phyloP scores from a whole-genome alignment of 495 filamentous ascomycete genomes.

The Aspergillus panamensis region DNA sequence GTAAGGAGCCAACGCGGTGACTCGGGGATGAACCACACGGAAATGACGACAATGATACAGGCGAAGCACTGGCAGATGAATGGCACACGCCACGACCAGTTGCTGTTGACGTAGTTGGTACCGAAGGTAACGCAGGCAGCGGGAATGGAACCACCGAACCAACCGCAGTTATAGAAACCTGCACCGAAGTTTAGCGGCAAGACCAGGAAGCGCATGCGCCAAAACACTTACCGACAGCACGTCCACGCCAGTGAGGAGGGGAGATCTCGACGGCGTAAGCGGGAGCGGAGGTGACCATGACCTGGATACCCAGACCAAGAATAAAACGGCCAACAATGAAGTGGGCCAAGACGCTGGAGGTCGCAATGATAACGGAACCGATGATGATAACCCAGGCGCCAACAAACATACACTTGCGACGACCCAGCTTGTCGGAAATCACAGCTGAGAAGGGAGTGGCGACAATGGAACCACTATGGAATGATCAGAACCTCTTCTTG shows the following conservation, averaged over 20 bases:
- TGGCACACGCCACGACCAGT: constrained; percentile 57
- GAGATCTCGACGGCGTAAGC: constrained; percentile 75
- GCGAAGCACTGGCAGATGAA: constrained; percentile 46
- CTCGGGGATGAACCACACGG: constrained; percentile 59
- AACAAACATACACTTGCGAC: constrained; percentile 64
- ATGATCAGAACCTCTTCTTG: neutral
- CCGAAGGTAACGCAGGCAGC: constrained; percentile 42
- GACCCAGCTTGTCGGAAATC: constrained; percentile 48
- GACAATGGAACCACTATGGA: constrained; percentile 47
- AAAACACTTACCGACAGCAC: constrained; percentile 44
- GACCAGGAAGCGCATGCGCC: neutral
- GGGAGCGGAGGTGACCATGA: constrained; percentile 69
- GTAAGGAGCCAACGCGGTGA: constrained; percentile 58
- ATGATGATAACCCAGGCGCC: constrained; percentile 61
- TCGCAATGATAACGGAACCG: constrained; percentile 54
- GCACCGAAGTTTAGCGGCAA: neutral
- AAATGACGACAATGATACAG: constrained; percentile 48
- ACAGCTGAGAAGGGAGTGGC: constrained; percentile 40
- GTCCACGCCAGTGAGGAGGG: constrained; percentile 68
- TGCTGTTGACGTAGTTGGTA: constrained; percentile 36
- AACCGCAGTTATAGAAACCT: constrained; percentile 60
- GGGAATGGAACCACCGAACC: constrained; percentile 55
- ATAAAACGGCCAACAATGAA: constrained; percentile 75
- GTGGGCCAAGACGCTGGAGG: constrained; percentile 42
- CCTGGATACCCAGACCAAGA: constrained; percentile 70